Evolutionary conservation across 495 filamentous ascomycete genomes (phyloP), one percentile per base, ranked within the genome.

Genomic region (Astrothelium macrocarpum): DNA sequence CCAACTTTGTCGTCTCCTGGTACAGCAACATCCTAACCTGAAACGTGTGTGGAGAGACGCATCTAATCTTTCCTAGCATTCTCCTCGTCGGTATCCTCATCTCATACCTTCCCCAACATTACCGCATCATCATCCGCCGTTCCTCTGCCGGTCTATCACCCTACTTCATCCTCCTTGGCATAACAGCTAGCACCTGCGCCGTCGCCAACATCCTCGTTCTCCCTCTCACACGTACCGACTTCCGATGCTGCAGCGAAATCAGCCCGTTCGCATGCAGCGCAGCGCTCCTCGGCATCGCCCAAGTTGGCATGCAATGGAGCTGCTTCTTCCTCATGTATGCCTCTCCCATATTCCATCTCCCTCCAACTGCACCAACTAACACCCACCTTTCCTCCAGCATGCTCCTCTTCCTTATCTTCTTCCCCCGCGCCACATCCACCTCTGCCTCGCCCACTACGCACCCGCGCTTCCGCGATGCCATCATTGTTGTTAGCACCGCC

Each of bases 141-240:
- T 92, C 89, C 53, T 96, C 95, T n/a, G 90, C 92, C 76, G 94
- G 94, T 56, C 93, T 98, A 60, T 96, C 90, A 32, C 93, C 94
- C 2, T 90, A 90, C 70, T 98, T 95, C 69, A 83, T 98, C 64
- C 85, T 97, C 20, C 87, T 98, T 28, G 94, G 95, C 59, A 87
- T 87, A 23, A 95, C 91, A 1, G 93, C 90, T 10, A 86, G 86
- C 59, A 95, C 92, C 12, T 89, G 88, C 62, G 85, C 89, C 18
- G 88, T 97, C 71, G 89, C 87, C 18, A 97, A 97, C 71, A 95
- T 98, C 71, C 79, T 97, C 14, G 84, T 89, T 0, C 84, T 95
- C 3, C 89, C 87, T 10, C 79, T 82, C 58, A 96, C 88, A 59
- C 82, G 85, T 12, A 84, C 82, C 62, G 91, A 95, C 73, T 80